Base-by-base conservation (phyloP, 148 eudicot species). In the Salicornia ramosissima region DNA sequence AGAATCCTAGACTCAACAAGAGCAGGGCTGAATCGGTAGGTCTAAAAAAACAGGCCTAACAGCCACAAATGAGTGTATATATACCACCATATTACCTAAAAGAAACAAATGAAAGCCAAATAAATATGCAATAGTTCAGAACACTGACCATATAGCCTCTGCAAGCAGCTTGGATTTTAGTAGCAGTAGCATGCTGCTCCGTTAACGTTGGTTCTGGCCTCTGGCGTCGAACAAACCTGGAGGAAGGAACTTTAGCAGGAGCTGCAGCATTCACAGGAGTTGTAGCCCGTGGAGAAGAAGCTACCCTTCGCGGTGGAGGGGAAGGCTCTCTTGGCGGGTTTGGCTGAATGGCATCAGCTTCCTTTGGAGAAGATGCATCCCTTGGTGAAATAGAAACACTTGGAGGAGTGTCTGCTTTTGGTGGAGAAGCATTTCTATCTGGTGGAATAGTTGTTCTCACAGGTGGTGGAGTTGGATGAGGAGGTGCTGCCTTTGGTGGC, bases 111-210 rank as follows among this genome's bases (percentile, higher is more conserved):
- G n/a, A 19, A 5, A 52, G 1, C 18, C n/a, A 61, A 68, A 46
- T n/a, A 31, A 25, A 42, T 42, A 51, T 43, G 24, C 25, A 54
- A 13, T 54, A 19, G 69, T 19, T 29, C 36, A 29, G 29, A 60
- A 36, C 68, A 52, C 81, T 80, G 79, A 95, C 97, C 86, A 65
- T 64, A 78, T 85, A 85, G 26, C 96, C 99, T 85, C 96, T 83
- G 74, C 77, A 91, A 29, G 88, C 88, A 12, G 99, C 76, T 68
- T 91, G 97, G 75, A 95, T 91, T 86, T 80, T 91, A 66, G 81
- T 85, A 39, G 99, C 99, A 25, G 87, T 87, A 64, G 74, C 65
- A 65, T 89, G 85, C 29, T 78, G 93, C 55, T 84, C 73, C 72
- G 74, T 76, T 40, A 85, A 74, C 12, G 84, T 86, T 26, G 90